A percentile compares a stretch with the other conserved stretches of the same genome.
Conservation (phyloP, 495 filamentous ascomycete species). For the Chlorociboria aeruginascens region DNA sequence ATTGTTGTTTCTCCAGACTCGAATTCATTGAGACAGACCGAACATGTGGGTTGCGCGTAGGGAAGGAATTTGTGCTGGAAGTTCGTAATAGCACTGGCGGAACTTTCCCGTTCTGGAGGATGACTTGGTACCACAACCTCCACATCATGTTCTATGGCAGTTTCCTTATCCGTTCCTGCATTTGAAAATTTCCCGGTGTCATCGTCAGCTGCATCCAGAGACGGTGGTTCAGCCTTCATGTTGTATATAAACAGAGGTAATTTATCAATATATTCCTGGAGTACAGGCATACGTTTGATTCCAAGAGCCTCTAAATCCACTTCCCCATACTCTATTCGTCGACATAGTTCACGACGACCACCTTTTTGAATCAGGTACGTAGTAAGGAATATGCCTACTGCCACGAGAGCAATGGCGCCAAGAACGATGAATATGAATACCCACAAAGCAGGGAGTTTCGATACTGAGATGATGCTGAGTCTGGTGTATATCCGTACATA, state of each 20-base stretch:
- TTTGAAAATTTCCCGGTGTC: slow-evolving; percentile 9
- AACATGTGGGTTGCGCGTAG: slow-evolving; percentile 60
- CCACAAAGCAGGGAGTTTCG: slow-evolving; percentile 59
- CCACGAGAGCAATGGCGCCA: slow-evolving; percentile 56
- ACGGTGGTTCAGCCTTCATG: slow-evolving; percentile 6
- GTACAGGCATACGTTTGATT: slow-evolving; percentile 62
- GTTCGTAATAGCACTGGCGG: not conserved
- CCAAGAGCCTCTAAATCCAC: slow-evolving; percentile 72
- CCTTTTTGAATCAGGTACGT: slow-evolving; percentile 67
- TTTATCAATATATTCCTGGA: slow-evolving; percentile 49
- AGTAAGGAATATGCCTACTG: slow-evolving; percentile 47
- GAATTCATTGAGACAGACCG: slow-evolving; percentile 81
- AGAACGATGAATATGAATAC: slow-evolving; percentile 62
- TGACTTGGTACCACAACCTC: not conserved
- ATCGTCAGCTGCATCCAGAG: slow-evolving; percentile 10
- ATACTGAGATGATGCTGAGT: slow-evolving; percentile 26
- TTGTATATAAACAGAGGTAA: slow-evolving; percentile 68
- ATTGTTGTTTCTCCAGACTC: slow-evolving; percentile 52
- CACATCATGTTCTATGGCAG: not conserved
- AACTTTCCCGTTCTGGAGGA: not conserved
- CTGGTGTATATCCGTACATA: slow-evolving; percentile 38
- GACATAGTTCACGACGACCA: slow-evolving; percentile 49
- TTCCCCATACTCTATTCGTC: slow-evolving; percentile 60
- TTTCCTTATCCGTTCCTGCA: not conserved
- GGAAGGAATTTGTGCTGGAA: slow-evolving; percentile 23